A percentile compares a stretch with the other conserved stretches of the same genome.
Evolutionary conservation across 2,329 filamentous ascomycete genomes (phyloP).

Genomic region (Aureobasidium subglaciale): DNA sequence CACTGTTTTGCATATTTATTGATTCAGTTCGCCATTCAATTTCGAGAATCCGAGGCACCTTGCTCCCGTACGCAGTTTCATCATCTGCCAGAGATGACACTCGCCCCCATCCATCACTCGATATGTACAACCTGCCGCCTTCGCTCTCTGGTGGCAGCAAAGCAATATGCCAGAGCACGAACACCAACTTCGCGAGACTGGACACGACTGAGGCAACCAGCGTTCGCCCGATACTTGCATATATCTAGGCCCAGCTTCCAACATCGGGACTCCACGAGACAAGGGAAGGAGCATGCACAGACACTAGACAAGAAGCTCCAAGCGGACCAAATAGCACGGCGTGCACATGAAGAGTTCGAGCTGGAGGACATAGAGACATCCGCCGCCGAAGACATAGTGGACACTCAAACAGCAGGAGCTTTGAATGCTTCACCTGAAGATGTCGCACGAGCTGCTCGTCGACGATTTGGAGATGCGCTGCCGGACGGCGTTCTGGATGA

Average conservation of each 20-base stretch:
- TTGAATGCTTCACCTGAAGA: slow-evolving; percentile 38
- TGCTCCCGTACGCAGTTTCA: background rate
- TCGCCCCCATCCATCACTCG: slow-evolving; percentile 11
- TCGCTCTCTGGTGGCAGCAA: slow-evolving; percentile 11
- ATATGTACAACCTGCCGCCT: slow-evolving; percentile 14
- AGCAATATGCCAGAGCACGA: slow-evolving; percentile 14
- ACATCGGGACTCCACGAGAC: background rate
- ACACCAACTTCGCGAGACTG: slow-evolving; percentile 1
- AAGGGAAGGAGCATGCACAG: background rate
- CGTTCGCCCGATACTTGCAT: background rate
- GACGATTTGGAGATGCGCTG: slow-evolving; percentile 68
- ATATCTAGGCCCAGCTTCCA: background rate
- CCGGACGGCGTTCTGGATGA: slow-evolving; percentile 63
- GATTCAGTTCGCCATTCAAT: too few relatives aligned
- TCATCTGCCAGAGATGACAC: background rate
- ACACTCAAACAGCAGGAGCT: background rate
- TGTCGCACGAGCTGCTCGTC: slow-evolving; percentile 63
- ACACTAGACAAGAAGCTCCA: background rate
- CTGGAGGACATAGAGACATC: background rate
- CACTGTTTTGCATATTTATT: background rate
- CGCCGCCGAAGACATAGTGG: slow-evolving; percentile 31
- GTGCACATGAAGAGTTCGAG: slow-evolving; percentile 6
- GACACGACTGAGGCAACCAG: background rate
- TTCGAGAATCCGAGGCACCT: too few relatives aligned
- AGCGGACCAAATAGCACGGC: background rate